Percentiles rank a stretch among this genome's conserved stretches.
These are phyloP conservation scores for Suillus clintonianus DNA, from an alignment of 768 basidiomycete species.

Conservation along the genomic window DNA sequence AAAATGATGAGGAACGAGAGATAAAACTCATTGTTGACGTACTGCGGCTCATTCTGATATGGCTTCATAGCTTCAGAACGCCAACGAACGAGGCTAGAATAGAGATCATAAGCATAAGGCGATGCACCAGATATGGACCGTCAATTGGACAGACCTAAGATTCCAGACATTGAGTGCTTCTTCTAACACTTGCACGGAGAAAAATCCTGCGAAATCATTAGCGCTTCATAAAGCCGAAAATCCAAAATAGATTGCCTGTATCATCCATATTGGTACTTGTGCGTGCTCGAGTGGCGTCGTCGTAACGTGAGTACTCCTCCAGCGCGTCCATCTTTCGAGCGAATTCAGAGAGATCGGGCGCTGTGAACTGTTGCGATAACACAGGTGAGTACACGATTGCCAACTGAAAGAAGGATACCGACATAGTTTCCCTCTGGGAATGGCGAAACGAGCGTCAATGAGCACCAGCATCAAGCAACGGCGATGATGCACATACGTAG, in stretches of 20 bases:
- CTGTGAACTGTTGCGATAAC: slow-evolving; percentile 58
- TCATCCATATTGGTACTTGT: slow-evolving; percentile 88
- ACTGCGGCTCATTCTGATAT: slow-evolving; percentile 81
- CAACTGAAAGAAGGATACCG: slow-evolving; percentile 22
- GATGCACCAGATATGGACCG: slow-evolving; percentile 1
- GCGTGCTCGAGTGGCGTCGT: slow-evolving; percentile 43
- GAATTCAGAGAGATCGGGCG: slow-evolving; percentile 77
- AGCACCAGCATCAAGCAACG: slow-evolving; percentile 34
- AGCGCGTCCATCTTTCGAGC: slow-evolving; percentile 67
- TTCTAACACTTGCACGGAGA: slow-evolving; percentile 89
- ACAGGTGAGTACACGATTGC: slow-evolving; percentile 10
- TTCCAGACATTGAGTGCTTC: slow-evolving; percentile 85
- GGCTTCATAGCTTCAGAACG: slow-evolving; percentile 78
- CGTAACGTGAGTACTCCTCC: slow-evolving; percentile 53
- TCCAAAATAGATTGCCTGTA: slow-evolving; percentile 52
- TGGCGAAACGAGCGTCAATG: slow-evolving; percentile 17
- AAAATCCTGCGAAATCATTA: slow-evolving; percentile 61
- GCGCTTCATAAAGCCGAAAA: background rate
- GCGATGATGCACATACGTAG: slow-evolving; percentile 50
- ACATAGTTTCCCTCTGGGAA: slow-evolving; percentile 51
- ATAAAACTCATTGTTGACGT: slow-evolving; percentile 22
- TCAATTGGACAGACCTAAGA: slow-evolving; percentile 54
- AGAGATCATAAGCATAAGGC: slow-evolving; percentile 17
- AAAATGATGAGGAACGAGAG: slow-evolving; percentile 10
- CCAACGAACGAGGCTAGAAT: slow-evolving; percentile 75